A percentile compares a stretch with the other conserved stretches of the same genome.
These are phyloP conservation scores for Fusarium sp. DNA, from an alignment of 2,329 filamentous ascomycete species.

Conservation along the genomic window DNA sequence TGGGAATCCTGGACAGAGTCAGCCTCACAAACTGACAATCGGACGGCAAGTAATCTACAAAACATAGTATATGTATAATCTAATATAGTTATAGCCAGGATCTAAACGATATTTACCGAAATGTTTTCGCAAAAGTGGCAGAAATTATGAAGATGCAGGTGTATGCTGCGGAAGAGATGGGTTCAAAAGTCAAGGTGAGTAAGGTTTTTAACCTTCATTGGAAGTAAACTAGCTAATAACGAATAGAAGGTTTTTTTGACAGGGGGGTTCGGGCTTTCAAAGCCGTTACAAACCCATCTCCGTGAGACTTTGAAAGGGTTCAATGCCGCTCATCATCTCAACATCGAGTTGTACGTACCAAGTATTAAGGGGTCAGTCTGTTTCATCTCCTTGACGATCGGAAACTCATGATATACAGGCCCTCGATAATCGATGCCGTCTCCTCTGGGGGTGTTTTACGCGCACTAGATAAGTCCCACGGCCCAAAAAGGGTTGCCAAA, in stretches of 20 bases:
- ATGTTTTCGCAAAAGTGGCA: background rate
- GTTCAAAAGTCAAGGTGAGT: background rate
- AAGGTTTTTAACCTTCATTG: background rate
- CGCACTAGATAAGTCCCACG: background rate
- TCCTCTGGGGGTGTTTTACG: conserved; percentile 4
- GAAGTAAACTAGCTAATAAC: background rate
- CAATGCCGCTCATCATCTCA: background rate
- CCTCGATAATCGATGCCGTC: background rate
- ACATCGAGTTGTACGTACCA: background rate
- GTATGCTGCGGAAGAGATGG: background rate
- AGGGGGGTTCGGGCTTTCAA: conserved; percentile 10
- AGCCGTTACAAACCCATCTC: background rate
- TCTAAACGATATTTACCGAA: background rate
- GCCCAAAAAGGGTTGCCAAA: background rate
- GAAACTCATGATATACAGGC: background rate
- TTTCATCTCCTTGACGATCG: accelerated
- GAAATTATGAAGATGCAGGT: background rate
- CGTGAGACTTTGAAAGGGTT: background rate
- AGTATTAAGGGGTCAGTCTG: background rate
- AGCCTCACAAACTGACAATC: background rate
- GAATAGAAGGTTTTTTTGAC: conserved; percentile 5
- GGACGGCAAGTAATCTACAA: background rate
- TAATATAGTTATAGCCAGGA: background rate
- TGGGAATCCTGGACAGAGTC: too few species aligned
- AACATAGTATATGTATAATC: accelerated